Evolutionary conservation across 805 yeast genomes (phyloP).

Genomic region (Schwanniomyces sp.): DNA sequence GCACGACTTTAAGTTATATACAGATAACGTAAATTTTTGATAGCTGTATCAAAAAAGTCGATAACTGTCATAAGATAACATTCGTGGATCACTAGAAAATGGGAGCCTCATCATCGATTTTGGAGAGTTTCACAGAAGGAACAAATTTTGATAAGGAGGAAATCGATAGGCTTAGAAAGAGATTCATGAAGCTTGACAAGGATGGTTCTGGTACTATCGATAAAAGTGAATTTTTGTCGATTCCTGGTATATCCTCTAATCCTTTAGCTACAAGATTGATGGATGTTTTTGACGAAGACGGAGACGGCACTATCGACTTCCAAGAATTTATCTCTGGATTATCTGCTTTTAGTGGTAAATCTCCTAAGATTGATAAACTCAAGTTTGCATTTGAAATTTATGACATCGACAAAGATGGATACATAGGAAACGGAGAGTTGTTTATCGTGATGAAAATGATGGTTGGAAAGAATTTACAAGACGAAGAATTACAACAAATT

Average conservation of each 20-base stretch:
- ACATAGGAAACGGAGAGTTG: constrained; percentile 90
- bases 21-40: background rate
- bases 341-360: constrained; percentile 84
- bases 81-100: constrained; percentile 19
- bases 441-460: constrained; percentile 90
- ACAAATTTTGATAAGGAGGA: constrained; percentile 89
- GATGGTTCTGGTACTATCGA: constrained; percentile 93
- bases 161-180: constrained; percentile 82
- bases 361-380: constrained; percentile 77
- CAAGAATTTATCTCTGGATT: constrained; percentile 88
- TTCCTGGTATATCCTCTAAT: constrained; percentile 88
- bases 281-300: constrained; percentile 92
- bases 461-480: constrained; percentile 92
- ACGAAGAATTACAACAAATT: constrained; percentile 87
- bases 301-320: constrained; percentile 91
- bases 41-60: background rate
- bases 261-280: constrained; percentile 88
- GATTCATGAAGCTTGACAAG: constrained; percentile 93
- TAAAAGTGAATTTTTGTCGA: constrained; percentile 82
- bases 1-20: background rate
- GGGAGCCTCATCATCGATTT: constrained; percentile 63
- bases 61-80: background rate
- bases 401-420: constrained; percentile 95
- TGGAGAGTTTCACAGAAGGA: constrained; percentile 76
- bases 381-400: constrained; percentile 89